Base-by-base conservation (phyloP, 1,139 yeast species). In the Nadsonia starkeyi-henricii region DNA sequence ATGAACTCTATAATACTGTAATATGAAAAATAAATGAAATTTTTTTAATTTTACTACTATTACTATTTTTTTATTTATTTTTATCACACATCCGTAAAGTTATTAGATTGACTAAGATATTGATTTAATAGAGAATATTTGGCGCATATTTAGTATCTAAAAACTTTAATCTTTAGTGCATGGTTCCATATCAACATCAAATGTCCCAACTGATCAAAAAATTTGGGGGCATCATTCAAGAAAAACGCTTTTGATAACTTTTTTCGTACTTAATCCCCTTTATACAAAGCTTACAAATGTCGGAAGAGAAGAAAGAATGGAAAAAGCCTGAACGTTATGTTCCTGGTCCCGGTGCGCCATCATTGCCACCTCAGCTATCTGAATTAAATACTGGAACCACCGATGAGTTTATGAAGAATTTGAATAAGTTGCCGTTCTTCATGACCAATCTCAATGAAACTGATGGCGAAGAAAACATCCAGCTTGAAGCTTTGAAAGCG, bases 401-500 rank as follows among this genome's bases (percentile, higher is more conserved):
- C 0, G 95, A 84, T 51, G 91, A 88, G 52, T 81, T 88, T 21
- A 73, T 85, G 68, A 70, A 71, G 26, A 96, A 88, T 57, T 69
- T 91, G 59, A 88, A 86, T 62, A 73, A 85, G 57, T 69, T 88
- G 62, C 99, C 98, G 17, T 84, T 91, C 58, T 93, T 91, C 71
- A 93, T 91, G 98, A 88, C 91, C 8, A 75, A 84, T 58, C 66
- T 88, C 28, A 95, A 83, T 57, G 85, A 79, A 42, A 75, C 79
- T 5, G 85, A 82, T 58, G 91, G 85, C 8, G 83, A 78, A 9
- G 83, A 79, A 45, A 86, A 85, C 58, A 61, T 72, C 4, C 81
- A 78, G 48, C 67, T 93, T 20, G 97, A 91, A 61, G 98, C 98
- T 0, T 72, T 91, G 53, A 81, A 80, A 61, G 91, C 96, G 13